Conservation (phyloP, 2,329 filamentous ascomycete genomes). For the Monosporascus sp. region DNA sequence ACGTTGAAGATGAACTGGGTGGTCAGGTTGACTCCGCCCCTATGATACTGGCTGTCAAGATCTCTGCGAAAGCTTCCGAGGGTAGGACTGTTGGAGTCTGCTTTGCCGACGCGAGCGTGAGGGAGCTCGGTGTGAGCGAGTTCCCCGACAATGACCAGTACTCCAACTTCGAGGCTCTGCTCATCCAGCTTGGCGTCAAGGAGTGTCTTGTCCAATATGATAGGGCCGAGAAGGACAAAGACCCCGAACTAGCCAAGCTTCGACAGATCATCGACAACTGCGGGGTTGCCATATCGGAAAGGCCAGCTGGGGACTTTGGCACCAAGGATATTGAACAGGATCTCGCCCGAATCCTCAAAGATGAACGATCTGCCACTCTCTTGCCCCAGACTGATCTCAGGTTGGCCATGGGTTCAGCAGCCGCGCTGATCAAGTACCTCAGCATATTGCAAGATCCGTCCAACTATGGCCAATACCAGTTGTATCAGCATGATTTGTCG, state of each 20-base stretch:
- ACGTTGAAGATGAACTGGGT: conserved; percentile 92
- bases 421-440: conserved; percentile 91
- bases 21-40: conserved; percentile 82
- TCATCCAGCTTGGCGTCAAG: conserved; percentile 93
- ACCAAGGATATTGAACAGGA: conserved; percentile 95
- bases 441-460: conserved; percentile 83
- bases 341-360: conserved; percentile 77
- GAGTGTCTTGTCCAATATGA: conserved; percentile 87
- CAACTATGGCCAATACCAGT: conserved; percentile 94
- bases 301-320: conserved; percentile 70
- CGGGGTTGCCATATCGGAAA: conserved; percentile 82
- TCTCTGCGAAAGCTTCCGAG: conserved; percentile 81
- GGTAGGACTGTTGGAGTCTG: conserved; percentile 87
- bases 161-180: conserved; percentile 92
- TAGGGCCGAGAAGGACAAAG: conserved; percentile 73
- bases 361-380: conserved; percentile 70
- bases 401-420: conserved; percentile 90
- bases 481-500: conserved; percentile 94
- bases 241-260: conserved; percentile 82
- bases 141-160: conserved; percentile 99
- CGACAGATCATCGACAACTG: conserved; percentile 87
- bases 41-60: conserved; percentile 92
- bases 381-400: conserved; percentile 90
- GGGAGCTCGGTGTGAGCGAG: conserved; percentile 93
- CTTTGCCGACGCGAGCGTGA: conserved; percentile 93